Conservation (phyloP, 2,329 filamentous ascomycete species). For the Penicillium oxalicum region DNA sequence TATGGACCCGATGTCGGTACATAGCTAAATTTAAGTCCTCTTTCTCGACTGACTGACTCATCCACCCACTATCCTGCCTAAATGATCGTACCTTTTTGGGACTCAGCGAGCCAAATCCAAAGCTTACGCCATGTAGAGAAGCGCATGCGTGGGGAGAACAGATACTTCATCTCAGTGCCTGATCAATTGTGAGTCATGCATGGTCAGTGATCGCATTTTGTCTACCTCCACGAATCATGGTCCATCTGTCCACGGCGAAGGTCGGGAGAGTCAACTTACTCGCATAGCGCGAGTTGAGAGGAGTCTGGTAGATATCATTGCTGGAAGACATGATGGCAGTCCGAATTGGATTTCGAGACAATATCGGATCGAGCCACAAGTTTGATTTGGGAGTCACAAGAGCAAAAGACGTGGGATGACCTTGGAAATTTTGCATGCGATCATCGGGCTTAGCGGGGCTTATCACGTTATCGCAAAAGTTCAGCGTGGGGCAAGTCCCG, state of each 20-base stretch:
- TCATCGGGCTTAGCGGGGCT: slow-evolving; percentile 27
- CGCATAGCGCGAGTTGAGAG: slow-evolving; percentile 67
- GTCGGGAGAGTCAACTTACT: slow-evolving; percentile 37
- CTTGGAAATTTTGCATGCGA: slow-evolving; percentile 28
- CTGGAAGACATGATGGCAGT: slow-evolving; percentile 33
- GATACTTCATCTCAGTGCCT: slow-evolving; percentile 63
- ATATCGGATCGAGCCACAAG: slow-evolving; percentile 23
- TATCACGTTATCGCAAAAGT: slow-evolving; percentile 33
- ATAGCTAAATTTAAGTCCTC: neutral
- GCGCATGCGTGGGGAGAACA: slow-evolving; percentile 72
- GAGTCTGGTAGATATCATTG: slow-evolving; percentile 59
- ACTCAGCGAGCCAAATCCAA: slow-evolving; percentile 79
- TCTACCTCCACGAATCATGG: slow-evolving; percentile 5
- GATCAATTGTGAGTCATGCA: slow-evolving; percentile 15
- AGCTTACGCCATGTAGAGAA: slow-evolving; percentile 76
- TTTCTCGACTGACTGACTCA: slow-evolving; percentile 1
- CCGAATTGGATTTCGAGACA: slow-evolving; percentile 12
- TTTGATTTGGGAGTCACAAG: slow-evolving; percentile 4
- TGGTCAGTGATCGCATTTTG: slow-evolving; percentile 6
- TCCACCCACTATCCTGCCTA: neutral
- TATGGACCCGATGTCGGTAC: slow-evolving; percentile 12
- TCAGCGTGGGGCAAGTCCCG: slow-evolving; percentile 13
- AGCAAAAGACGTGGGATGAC: slow-evolving; percentile 13
- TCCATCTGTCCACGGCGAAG: slow-evolving; percentile 8
- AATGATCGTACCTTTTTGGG: slow-evolving; percentile 52